Evolutionary conservation across 1,284 basidiomycete genomes (phyloP), one percentile per base, ranked within the genome.

Genomic region (Inonotus obliquus): DNA sequence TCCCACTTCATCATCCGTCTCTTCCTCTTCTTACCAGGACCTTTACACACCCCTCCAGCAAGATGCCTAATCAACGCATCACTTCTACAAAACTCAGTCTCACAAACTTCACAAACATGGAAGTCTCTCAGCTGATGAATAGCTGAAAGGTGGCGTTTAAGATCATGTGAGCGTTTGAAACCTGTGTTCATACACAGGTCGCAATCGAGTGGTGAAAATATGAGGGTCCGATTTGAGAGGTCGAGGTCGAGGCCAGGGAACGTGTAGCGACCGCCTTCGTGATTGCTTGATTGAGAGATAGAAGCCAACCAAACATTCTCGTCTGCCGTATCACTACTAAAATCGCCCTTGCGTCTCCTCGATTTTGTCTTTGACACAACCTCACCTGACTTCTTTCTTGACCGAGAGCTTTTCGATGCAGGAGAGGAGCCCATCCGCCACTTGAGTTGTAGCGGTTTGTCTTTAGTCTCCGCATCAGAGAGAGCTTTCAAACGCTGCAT

Each of bases 1-100:
- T 61, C 60, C 60, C 54, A 57, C 47, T 21, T 19, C 23, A 47
- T 27, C 10, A 19, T 37, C 9, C 60, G 54, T 29, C 60, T 41
- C 48, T 61, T 61, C 14, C 60, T 19, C 32, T 19, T 45, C 21
- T 38, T 29, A n/a, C 60, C 60, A 6, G 5, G 5, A 7, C 41
- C 17, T 3, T 19, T 47, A 23, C 53, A 23, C 23, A 27, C 41
- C 14, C 27, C 25, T 47, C 17, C 21, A 17, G 25, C 51, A 44
- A 25, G 32, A 23, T 61, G 60, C 14, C 60, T 10, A 23, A 21
- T 37, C 7, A 61, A 41, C 35, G 60, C 54, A 38, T 61, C 60
- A 29, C 29, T 32, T 44, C 60, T 54, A 29, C 45, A 57, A 32
- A 57, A 57, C 60, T 39, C 23, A 11, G 29, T 25, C 4, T n/a